Base-by-base conservation (phyloP, 495 filamentous ascomycete species). In the Aspergillus nidulans region DNA sequence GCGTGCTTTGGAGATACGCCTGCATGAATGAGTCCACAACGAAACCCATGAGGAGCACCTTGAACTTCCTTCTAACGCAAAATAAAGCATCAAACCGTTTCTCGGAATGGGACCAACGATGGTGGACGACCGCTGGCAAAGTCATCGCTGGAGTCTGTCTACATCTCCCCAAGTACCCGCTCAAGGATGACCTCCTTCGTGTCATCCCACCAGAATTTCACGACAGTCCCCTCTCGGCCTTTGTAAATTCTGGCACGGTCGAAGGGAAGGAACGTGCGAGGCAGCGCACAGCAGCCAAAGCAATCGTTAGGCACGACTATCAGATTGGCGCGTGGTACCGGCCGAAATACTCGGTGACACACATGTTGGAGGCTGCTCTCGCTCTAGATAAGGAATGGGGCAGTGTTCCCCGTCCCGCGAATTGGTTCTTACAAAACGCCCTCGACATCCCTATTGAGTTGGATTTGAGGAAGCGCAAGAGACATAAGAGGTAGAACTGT, bases 1-100 rank as follows among this genome's bases (percentile, higher is more conserved):
- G 74, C 1, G 74, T 79, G 3, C 40, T 80, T 12, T 81, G 78
- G 78, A 62, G 64, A 40, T 75, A 75, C 61, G 74, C 78, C 6
- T 79, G 77, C 56, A 65, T 78, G 61, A 30, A 68, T n/a, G 57
- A 62, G 2, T 16, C 19, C n/a, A 67, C 71, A 19, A 74, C 64
- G 36, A 50, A 53, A 39, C 50, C 61, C 1, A 78, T 77, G 72
- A 59, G 53, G 25, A 60, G 67, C n/a, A 45, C 57, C 10, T 62
- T 75, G 9, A 36, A 64, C 25, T 55, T 26, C 18, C 69, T 69
- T 15, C 55, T 77, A 12, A 15, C 23, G 28, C 58, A 68, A 50
- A 69, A 67, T 34, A 56, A 54, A 4, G 18, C 32, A 0, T 47
- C 45, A 13, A 49, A 59, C 16, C 47, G 39, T 16, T 42, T 42